phyloP scores from a whole-genome alignment of 139 green algal species.

The Coccomyxa sp. region DNA sequence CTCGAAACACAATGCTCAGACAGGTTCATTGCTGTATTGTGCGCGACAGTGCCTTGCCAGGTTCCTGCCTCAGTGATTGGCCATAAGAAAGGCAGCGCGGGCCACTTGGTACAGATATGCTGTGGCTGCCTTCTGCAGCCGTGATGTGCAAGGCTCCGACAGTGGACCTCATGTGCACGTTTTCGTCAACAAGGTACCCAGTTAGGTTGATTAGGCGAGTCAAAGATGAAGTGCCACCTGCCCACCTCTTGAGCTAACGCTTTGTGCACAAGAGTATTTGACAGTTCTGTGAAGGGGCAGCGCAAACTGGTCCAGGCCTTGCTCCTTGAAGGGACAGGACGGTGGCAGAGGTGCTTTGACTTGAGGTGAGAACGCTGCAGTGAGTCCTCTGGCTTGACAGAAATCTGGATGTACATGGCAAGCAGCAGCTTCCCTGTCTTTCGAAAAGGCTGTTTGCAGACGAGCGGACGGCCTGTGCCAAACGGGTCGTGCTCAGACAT shows the following conservation, averaged over 20 bases:
- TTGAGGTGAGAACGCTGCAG: neutral
- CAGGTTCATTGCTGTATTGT: neutral
- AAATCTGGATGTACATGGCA: neutral
- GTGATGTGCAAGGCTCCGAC: conserved; percentile 15
- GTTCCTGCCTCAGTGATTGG: too few species aligned
- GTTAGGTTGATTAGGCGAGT: neutral
- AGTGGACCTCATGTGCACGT: neutral
- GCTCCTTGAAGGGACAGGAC: neutral
- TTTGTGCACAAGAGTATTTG: neutral
- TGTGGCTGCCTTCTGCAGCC: conserved; percentile 18
- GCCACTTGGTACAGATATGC: conserved; percentile 19
- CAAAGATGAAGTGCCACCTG: neutral
- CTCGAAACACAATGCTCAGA: neutral
- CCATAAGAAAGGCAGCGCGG: neutral
- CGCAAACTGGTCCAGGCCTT: neutral
- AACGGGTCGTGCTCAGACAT: too few species aligned
- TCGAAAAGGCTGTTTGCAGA: neutral
- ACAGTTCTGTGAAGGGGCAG: neutral
- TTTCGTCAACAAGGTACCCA: neutral
- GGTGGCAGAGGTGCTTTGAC: neutral
- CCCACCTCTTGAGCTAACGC: neutral
- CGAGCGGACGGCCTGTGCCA: neutral
- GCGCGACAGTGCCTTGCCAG: too few species aligned
- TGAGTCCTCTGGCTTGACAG: neutral
- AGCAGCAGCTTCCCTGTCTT: neutral